Conservation (phyloP, 805 yeast species). For the Phaffomyces thermotolerans region DNA sequence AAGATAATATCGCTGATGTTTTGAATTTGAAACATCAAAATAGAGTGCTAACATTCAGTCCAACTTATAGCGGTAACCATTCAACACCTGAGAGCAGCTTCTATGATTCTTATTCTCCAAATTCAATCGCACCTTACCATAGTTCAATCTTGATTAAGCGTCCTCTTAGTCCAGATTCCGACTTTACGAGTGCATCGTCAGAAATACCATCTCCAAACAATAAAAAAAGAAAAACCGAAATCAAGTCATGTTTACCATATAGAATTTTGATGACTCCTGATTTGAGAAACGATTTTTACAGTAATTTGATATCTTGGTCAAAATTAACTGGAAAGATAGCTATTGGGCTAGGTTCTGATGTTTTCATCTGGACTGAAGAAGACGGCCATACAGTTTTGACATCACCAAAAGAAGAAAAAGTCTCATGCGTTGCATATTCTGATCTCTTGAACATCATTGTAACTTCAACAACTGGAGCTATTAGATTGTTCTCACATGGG, state of each 20-base stretch:
- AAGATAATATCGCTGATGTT: constrained; percentile 42
- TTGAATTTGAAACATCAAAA: constrained; percentile 35
- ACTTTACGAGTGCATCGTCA: too few relatives aligned
- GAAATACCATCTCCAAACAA: constrained; percentile 6
- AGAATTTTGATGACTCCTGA: constrained; percentile 63
- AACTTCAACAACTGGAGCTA: constrained; percentile 51
- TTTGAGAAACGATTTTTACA: constrained; percentile 68
- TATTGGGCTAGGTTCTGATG: constrained; percentile 56
- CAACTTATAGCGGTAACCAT: constrained; percentile 4
- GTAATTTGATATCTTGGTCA: constrained; percentile 73
- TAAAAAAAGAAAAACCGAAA: constrained; percentile 16
- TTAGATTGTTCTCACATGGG: constrained; percentile 39
- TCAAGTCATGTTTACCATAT: constrained; percentile 36
- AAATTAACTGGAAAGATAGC: constrained; percentile 40
- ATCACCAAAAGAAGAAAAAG: constrained; percentile 30
- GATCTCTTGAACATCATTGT: constrained; percentile 39
- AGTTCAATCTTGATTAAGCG: constrained; percentile 3
- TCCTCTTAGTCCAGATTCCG: too few relatives aligned
- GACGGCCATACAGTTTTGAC: constrained; percentile 40
- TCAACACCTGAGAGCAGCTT: constrained; percentile 5
- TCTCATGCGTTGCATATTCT: constrained; percentile 56
- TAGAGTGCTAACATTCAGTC: constrained; percentile 34
- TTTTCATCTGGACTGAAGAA: constrained; percentile 56
- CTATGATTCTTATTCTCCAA: constrained; percentile 1
- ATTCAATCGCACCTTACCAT: not conserved